Evolutionary conservation across 768 basidiomycete species (phyloP).

Genomic region (Suillus placidus): DNA sequence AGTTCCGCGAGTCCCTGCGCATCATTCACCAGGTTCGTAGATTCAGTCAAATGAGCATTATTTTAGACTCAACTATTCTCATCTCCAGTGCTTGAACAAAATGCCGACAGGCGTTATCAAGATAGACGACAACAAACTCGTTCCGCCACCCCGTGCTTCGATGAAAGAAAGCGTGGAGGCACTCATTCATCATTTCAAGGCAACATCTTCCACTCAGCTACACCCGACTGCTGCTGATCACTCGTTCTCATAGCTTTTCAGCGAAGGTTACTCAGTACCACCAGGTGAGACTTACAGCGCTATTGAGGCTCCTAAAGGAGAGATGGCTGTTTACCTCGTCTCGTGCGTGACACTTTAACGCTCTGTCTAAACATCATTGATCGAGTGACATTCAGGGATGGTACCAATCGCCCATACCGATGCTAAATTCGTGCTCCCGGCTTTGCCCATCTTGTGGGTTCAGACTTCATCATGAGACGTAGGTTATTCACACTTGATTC

Average conservation of each 20-base stretch:
- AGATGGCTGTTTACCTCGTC: constrained; percentile 98
- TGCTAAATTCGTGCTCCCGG: constrained; percentile 98
- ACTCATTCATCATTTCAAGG: constrained; percentile 99
- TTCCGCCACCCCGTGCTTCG: constrained; percentile 91
- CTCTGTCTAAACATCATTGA: constrained; percentile 3
- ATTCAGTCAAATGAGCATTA: not conserved
- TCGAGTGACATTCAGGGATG: constrained; percentile 58
- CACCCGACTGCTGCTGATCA: constrained; percentile 6
- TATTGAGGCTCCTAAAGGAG: constrained; percentile 98
- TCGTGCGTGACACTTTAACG: constrained; percentile 55
- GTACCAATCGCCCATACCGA: constrained; percentile 93
- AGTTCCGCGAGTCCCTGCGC: constrained; percentile 91
- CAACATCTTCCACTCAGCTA: constrained; percentile 19
- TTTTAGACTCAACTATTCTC: not conserved
- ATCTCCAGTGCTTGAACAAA: constrained; percentile 88
- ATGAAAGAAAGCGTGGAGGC: constrained; percentile 99
- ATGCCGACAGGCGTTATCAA: constrained; percentile 92
- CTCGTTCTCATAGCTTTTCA: constrained; percentile 67
- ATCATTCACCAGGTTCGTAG: constrained; percentile 76
- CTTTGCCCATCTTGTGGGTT: constrained; percentile 92
- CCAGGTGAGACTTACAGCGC: constrained; percentile 95
- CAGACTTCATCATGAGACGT: constrained; percentile 99
- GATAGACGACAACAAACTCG: constrained; percentile 97
- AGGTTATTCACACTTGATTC: constrained; percentile 35
- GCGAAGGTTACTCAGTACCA: constrained; percentile 96